Base-by-base conservation (phyloP, 768 basidiomycete genomes). In the Naematelia encephala region DNA sequence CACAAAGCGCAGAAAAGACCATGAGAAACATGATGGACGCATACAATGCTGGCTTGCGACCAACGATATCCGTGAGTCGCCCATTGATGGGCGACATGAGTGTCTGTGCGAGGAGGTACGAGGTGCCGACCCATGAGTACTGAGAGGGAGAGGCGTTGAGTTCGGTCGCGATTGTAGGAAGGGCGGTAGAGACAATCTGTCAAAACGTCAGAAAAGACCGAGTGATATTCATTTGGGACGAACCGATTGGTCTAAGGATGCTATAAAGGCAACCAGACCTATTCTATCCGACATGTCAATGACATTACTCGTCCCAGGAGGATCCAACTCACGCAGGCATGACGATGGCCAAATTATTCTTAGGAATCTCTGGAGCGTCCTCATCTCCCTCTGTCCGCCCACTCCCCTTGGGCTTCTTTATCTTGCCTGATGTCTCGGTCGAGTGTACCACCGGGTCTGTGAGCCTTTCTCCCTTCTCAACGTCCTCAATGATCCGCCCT, bases 41-140 rank as follows among this genome's bases (percentile, higher is more conserved):
- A 29, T 68, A 68, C 19, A 76, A 52, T 5, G 67, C 61, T 0
- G 67, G 66, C 57, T 76, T 76, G 12, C 74, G 57, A 4, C 74
- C 74, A 4, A 69, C 62, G 51, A 76, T 76, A 62, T 76, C 74
- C n/a, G 69, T 68, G 45, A 72, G 39, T 46, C 74, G 59, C 13
- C 74, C 74, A 45, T 65, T 72, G 30, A 73, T 55, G 2, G 74
- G 74, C 12, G 64, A 69, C 69, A 75, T 67, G 51, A 70, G 23
- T 0, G 72, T 68, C 34, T 69, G 67, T 1, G 60, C 60, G 8
- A 75, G 62, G 3, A 75, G 65, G 57, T 75, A 75, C 1, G 66
- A 64, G 4, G 72, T 74, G 4, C 70, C 74, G 29, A 76, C 63
- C 74, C 74, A 76, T 16, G 61, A 62, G 51, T 72, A 76, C 45